phyloP scores from a whole-genome alignment of 495 filamentous ascomycete genomes.

The Lepidopterella palustris region DNA sequence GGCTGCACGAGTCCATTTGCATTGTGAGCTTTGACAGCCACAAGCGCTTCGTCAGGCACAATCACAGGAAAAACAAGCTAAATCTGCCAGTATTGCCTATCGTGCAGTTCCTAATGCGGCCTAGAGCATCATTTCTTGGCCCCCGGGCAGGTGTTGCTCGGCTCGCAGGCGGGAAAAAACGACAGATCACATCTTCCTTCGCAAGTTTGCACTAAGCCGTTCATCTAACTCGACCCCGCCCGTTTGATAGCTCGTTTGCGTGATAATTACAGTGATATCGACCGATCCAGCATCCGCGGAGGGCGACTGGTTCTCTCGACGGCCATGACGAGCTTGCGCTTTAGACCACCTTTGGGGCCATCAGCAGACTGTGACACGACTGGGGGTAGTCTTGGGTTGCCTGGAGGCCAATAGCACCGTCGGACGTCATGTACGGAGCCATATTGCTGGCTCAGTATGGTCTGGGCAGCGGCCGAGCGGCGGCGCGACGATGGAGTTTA shows the following conservation, averaged over 20 bases:
- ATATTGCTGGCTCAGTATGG: background rate
- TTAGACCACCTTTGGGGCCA: background rate
- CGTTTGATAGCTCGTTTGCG: background rate
- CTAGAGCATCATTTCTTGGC: background rate
- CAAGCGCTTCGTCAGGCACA: constrained; percentile 10
- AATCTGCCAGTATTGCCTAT: background rate
- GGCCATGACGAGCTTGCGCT: background rate
- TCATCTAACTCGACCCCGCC: constrained; percentile 1
- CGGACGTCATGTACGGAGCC: background rate
- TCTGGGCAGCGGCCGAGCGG: background rate
- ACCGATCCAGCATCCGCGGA: background rate
- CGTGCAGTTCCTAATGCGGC: constrained; percentile 1
- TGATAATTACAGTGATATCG: background rate
- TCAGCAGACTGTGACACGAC: constrained; percentile 2
- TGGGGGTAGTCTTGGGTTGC: background rate
- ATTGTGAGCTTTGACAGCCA: constrained; percentile 7
- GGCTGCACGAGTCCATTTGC: constrained; percentile 17
- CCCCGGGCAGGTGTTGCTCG: background rate
- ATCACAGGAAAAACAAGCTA: background rate
- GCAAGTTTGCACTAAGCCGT: background rate
- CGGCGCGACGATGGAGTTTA: background rate
- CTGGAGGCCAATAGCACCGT: background rate
- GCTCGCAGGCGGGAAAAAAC: background rate
- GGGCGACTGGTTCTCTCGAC: background rate
- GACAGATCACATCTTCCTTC: background rate